These are phyloP conservation scores for Podaxis sp. DNA, from an alignment of 768 basidiomycete species.

Conservation along the genomic window DNA sequence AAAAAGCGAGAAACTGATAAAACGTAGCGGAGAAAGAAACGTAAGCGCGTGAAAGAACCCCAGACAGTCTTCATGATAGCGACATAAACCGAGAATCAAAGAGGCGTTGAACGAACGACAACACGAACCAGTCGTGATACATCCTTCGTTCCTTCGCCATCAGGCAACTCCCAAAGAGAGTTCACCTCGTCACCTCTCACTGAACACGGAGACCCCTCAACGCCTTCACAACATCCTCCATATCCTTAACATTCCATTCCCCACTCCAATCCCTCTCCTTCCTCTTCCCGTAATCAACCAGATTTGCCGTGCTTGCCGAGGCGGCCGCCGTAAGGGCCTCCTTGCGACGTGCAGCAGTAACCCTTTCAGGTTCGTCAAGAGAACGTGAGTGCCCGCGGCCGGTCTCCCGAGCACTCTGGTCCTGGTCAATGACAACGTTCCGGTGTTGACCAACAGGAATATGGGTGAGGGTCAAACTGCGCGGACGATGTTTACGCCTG, in stretches of 20 bases:
- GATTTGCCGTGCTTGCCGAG: slow-evolving; percentile 1
- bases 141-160: neutral
- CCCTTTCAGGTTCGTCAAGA: slow-evolving; percentile 1
- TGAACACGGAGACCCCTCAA: slow-evolving; percentile 29
- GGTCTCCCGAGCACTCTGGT: neutral
- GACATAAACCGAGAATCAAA: neutral
- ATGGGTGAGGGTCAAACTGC: slow-evolving; percentile 17
- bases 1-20: neutral
- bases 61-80: neutral
- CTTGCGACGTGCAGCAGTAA: neutral
- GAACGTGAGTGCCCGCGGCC: neutral
- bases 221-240: slow-evolving; percentile 32
- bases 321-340: neutral
- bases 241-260: slow-evolving; percentile 38
- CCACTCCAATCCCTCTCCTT: slow-evolving; percentile 40
- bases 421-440: slow-evolving; percentile 9
- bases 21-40: neutral
- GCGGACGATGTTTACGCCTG: slow-evolving; percentile 16
- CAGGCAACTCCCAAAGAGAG: neutral
- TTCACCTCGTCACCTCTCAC: neutral
- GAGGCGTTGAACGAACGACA: neutral
- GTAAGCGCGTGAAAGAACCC: neutral
- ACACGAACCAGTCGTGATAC: neutral
- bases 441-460: neutral
- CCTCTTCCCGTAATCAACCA: slow-evolving; percentile 25